A percentile compares a stretch with the other conserved stretches of the same genome.
Conservation (phyloP, 1,284 basidiomycete genomes). For the Laetiporus sulphureus region DNA sequence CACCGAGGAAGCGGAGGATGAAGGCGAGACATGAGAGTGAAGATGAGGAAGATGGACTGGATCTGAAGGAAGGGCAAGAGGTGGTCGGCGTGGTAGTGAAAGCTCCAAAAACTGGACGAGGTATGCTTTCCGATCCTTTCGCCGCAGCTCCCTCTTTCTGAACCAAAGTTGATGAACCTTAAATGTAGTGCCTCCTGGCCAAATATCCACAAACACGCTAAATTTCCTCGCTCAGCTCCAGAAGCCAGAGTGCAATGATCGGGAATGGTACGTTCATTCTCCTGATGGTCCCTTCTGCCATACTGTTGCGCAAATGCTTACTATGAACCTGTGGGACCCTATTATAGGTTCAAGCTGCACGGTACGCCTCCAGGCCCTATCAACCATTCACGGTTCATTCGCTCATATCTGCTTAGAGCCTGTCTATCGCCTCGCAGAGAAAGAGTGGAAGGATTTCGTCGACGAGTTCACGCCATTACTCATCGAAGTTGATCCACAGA, state of each 20-base stretch:
- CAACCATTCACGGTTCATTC: too few species aligned
- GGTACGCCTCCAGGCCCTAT: slow-evolving; percentile 32
- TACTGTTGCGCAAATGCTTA: too few species aligned
- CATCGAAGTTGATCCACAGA: slow-evolving; percentile 67
- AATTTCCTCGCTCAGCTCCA: slow-evolving; percentile 68
- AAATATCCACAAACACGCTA: slow-evolving; percentile 80
- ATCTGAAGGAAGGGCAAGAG: slow-evolving; percentile 61
- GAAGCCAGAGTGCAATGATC: slow-evolving; percentile 77
- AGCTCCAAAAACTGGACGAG: slow-evolving; percentile 77
- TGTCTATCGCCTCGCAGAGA: slow-evolving; percentile 75
- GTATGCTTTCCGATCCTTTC: too few species aligned
- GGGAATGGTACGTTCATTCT: slow-evolving; percentile 62
- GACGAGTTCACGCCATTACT: slow-evolving; percentile 62
- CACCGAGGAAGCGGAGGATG: slow-evolving; percentile 24
- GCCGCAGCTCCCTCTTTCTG: not conserved
- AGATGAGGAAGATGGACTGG: slow-evolving; percentile 33
- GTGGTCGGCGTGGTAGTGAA: slow-evolving; percentile 62
- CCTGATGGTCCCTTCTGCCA: not conserved
- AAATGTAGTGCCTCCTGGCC: slow-evolving; percentile 69
- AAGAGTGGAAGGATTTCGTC: slow-evolving; percentile 84
- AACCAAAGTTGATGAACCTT: not conserved
- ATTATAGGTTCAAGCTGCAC: slow-evolving; percentile 65
- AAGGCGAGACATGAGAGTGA: slow-evolving; percentile 19
- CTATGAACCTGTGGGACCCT: not conserved
- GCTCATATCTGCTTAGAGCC: slow-evolving; percentile 50